These are phyloP conservation scores for Stagonosporopsis cucurbitacearum DNA, from an alignment of 2,329 filamentous ascomycete genomes.

Conservation along the genomic window DNA sequence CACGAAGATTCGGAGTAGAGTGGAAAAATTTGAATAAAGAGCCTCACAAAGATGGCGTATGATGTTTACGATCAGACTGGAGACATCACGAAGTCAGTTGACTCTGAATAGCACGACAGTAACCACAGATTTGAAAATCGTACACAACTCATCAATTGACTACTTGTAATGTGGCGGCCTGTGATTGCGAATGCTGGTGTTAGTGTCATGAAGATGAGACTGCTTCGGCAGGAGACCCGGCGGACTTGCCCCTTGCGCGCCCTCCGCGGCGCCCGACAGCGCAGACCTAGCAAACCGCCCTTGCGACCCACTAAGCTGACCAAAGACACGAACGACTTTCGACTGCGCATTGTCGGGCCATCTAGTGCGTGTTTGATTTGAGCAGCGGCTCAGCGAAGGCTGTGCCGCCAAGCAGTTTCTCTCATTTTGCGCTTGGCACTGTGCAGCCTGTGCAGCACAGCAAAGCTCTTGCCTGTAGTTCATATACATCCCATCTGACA, in stretches of 20 bases:
- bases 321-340: neutral
- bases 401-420: neutral
- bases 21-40: too few species aligned
- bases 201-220: neutral
- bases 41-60: neutral
- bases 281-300: neutral
- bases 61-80: neutral
- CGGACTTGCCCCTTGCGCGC: neutral
- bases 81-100: neutral
- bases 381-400: slow-evolving; percentile 3
- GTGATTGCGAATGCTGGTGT: neutral
- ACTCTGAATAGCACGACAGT: neutral
- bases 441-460: neutral
- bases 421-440: neutral
- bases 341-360: neutral
- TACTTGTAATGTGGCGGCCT: neutral
- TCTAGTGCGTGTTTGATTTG: neutral
- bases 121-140: too few species aligned
- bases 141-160: too few species aligned
- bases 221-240: neutral
- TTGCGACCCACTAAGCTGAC: neutral
- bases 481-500: neutral
- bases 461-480: neutral
- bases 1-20: neutral
- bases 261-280: neutral